These are phyloP conservation scores for Candolleomyces efflorescens DNA, from an alignment of 768 basidiomycete species.

Conservation along the genomic window DNA sequence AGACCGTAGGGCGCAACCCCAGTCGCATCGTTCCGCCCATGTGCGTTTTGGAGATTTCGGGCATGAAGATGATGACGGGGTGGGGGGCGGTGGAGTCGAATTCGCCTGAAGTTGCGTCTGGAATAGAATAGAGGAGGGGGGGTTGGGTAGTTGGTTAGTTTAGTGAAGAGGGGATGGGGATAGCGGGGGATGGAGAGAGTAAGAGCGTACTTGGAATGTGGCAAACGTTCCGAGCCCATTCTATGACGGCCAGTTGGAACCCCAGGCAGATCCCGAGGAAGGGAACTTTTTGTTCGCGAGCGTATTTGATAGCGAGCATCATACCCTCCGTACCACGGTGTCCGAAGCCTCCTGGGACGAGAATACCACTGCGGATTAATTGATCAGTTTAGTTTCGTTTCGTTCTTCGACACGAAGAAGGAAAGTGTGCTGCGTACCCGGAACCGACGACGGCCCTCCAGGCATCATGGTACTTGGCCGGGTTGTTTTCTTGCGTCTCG, in stretches of 20 bases:
- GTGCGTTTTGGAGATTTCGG: slow-evolving; percentile 95
- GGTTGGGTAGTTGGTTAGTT: too few species aligned
- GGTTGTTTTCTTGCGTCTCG: slow-evolving; percentile 70
- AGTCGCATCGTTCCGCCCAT: slow-evolving; percentile 99
- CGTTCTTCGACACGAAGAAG: too few species aligned
- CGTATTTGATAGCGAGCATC: slow-evolving; percentile 97
- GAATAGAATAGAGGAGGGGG: too few species aligned
- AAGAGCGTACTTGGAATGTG: slow-evolving; percentile 52
- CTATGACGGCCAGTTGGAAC: slow-evolving; percentile 94
- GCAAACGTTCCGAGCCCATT: slow-evolving; percentile 88
- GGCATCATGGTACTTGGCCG: slow-evolving; percentile 91
- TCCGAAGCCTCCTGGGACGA: slow-evolving; percentile 97
- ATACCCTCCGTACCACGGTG: slow-evolving; percentile 93
- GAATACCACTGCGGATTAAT: slow-evolving; percentile 78
- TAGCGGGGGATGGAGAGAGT: not conserved
- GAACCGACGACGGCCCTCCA: slow-evolving; percentile 92
- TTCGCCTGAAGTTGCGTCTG: slow-evolving; percentile 88
- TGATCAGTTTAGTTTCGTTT: too few species aligned
- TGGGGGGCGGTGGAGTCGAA: slow-evolving; percentile 58
- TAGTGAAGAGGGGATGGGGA: not conserved
- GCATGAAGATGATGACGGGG: slow-evolving; percentile 94
- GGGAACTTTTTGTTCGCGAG: slow-evolving; percentile 89
- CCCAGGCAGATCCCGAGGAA: slow-evolving; percentile 96
- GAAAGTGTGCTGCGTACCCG: too few species aligned
- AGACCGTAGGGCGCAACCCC: slow-evolving; percentile 95